phyloP scores from a whole-genome alignment of 2,329 filamentous ascomycete genomes.

The Cladophialophora carrionii region DNA sequence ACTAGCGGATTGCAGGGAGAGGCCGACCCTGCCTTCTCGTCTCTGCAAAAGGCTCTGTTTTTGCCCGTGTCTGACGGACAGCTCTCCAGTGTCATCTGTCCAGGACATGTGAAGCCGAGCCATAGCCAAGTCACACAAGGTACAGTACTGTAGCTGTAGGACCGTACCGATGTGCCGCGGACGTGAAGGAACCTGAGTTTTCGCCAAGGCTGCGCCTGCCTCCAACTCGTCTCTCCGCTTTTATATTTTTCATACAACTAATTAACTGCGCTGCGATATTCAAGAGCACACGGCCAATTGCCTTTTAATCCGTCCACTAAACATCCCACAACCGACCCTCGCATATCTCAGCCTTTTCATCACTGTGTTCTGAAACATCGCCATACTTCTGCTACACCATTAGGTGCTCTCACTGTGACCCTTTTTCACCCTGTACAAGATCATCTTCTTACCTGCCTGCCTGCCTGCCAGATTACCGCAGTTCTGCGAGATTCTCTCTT shows the following conservation, averaged over 20 bases:
- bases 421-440: not conserved
- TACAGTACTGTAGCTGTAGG: too few species aligned
- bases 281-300: conserved; percentile 12
- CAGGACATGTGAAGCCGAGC: not conserved
- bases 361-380: conserved; percentile 4
- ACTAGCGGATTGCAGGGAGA: not conserved
- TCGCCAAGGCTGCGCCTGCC: conserved; percentile 17
- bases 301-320: conserved; percentile 16
- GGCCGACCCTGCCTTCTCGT: not conserved
- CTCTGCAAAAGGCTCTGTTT: not conserved
- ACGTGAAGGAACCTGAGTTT: not conserved
- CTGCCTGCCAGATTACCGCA: conserved; percentile 22
- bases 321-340: conserved; percentile 10
- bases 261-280: conserved; percentile 7
- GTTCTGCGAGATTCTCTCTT: conserved; percentile 14
- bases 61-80: not conserved
- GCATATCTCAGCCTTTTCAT: conserved; percentile 12
- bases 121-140: not conserved
- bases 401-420: not conserved
- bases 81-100: not conserved
- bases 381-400: conserved; percentile 3
- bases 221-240: conserved; percentile 21
- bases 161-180: not conserved
- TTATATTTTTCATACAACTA: conserved; percentile 18
- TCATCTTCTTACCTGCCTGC: conserved; percentile 16